Evolutionary conservation across 148 eudicot species (phyloP).

Genomic region (Vaccinium vitisidaea): DNA sequence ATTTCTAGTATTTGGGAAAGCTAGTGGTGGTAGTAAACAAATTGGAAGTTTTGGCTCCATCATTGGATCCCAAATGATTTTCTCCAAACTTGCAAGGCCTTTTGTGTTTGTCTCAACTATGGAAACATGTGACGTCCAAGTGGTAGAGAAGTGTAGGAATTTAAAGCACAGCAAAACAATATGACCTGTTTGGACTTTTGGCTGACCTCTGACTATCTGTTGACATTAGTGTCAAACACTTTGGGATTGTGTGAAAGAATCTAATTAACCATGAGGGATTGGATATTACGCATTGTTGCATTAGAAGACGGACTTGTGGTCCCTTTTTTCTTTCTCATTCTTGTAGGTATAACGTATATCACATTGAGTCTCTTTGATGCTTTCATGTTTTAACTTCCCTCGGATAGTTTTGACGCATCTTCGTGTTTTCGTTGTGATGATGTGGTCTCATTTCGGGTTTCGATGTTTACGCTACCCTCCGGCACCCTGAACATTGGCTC

Average conservation of each 20-base stretch:
- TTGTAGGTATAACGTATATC: not conserved
- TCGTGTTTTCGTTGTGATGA: not conserved
- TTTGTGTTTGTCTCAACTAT: not conserved
- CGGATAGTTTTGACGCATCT: not conserved
- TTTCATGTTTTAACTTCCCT: constrained; percentile 1
- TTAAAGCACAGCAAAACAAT: not conserved
- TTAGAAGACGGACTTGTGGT: not conserved
- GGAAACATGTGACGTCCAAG: not conserved
- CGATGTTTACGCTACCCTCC: not conserved
- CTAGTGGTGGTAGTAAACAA: not conserved
- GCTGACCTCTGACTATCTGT: not conserved
- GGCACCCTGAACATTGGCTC: not conserved
- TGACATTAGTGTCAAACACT: not conserved
- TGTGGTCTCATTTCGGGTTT: not conserved
- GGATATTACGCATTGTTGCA: not conserved
- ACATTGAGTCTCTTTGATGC: not conserved
- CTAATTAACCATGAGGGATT: not conserved
- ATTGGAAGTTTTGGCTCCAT: not conserved
- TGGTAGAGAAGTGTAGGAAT: not conserved
- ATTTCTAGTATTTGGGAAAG: not conserved
- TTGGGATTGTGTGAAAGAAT: not conserved
- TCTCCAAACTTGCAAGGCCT: not conserved
- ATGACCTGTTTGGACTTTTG: not conserved
- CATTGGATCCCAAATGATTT: not conserved
- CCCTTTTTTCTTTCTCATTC: constrained; percentile 3